Base-by-base conservation (phyloP, 2,329 filamentous ascomycete species). In the Colletotrichum tropicale region DNA sequence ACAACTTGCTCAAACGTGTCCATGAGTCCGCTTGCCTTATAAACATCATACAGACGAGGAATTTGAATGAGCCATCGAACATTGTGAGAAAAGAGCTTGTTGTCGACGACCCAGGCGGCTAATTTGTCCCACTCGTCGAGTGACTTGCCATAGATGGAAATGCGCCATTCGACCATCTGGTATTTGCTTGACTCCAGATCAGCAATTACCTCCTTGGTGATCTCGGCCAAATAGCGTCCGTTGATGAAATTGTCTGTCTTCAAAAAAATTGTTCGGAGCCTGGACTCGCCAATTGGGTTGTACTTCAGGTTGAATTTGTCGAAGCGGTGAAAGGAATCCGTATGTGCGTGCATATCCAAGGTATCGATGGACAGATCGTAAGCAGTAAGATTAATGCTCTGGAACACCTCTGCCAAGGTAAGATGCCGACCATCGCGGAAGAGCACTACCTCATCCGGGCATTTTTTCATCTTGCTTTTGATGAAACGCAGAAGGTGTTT, bases 401-500 rank as follows among this genome's bases (percentile, higher is more conserved):
- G 94, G 84, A 99, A 99, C 1, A 99, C 97, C 85, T 99, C 95
- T 74, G 92, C 93, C 75, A 99, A 86, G 1, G 97, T 98, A 80
- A 99, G 88, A 84, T 98, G 92, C 84, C 96, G 98, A 75, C 94
- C 96, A 84, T 99, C 97, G 82, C 97, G 92, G 84, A 93, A 98
- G 60, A 99, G 90, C 8, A 99, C 97, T 36, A 97, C 92, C 86
- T 99, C 97, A 81, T 98, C 95, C 0, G 96, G 96, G 21, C 92
- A 97, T 85, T 98, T 99, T 90, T 98, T 98, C 95, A 99, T 98
- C 87, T 99, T 99, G 86, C 96, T 98, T 86, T 99, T 99, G 88
- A 99, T 99, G 86, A 99, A 99, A 70, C 97, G 95, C 76, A 99
- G 88, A 73, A 99, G 87, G 89, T 99, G 97, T 86, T 99, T 99